A percentile compares a stretch with the other conserved stretches of the same genome.
These are phyloP conservation scores for Xerocomus brunneocitrinus DNA, from an alignment of 768 basidiomycete genomes.

Conservation along the genomic window DNA sequence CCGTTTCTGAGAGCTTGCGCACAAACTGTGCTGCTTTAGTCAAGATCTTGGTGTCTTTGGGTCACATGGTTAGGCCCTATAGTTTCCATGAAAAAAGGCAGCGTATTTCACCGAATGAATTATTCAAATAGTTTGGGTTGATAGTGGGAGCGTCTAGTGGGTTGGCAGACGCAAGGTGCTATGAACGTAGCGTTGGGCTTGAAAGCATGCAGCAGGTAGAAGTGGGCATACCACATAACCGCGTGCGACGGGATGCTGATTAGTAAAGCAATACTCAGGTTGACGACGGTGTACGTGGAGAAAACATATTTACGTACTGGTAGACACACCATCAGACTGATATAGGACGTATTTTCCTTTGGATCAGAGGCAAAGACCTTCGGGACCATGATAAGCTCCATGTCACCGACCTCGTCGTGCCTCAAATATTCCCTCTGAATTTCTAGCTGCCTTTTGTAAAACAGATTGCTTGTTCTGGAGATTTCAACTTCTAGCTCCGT, in stretches of 20 bases:
- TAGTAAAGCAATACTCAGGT: neutral
- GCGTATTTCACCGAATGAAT: slow-evolving; percentile 6
- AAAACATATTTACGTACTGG: slow-evolving; percentile 5
- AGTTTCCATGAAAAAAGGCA: neutral
- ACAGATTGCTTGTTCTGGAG: neutral
- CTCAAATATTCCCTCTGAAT: slow-evolving; percentile 10
- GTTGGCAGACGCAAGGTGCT: slow-evolving; percentile 16
- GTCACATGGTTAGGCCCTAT: neutral
- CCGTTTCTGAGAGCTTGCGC: slow-evolving; percentile 14
- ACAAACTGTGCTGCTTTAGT: slow-evolving; percentile 12
- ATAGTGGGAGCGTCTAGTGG: slow-evolving; percentile 12
- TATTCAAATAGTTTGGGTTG: slow-evolving; percentile 13
- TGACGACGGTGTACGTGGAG: neutral
- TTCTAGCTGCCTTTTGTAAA: slow-evolving; percentile 14
- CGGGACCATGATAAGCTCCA: slow-evolving; percentile 18
- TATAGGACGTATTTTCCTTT: slow-evolving; percentile 8
- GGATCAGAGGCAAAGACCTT: slow-evolving; percentile 9
- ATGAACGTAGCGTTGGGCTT: neutral
- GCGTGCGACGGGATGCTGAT: slow-evolving; percentile 17
- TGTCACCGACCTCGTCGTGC: slow-evolving; percentile 4
- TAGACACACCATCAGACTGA: slow-evolving; percentile 7
- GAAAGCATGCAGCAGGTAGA: too few species aligned
- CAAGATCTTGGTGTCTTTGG: slow-evolving; percentile 11
- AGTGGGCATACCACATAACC: slow-evolving; percentile 11
- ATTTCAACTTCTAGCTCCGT: slow-evolving; percentile 8